Conservation (phyloP, 495 filamentous ascomycete species). For the Geoglossum glabrum region DNA sequence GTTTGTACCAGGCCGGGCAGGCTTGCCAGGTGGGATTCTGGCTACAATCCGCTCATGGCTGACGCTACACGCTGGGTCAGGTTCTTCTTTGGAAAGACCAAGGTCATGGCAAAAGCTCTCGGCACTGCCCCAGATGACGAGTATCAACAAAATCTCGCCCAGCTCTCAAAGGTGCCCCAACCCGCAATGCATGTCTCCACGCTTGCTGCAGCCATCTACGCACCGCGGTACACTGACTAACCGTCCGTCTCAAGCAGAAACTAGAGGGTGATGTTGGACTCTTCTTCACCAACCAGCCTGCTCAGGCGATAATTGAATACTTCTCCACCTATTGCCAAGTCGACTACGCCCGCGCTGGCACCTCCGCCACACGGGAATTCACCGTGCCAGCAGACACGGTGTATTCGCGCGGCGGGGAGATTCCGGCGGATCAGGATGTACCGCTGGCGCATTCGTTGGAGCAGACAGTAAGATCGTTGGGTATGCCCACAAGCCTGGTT, state of each 20-base stretch:
- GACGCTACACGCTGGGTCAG: constrained; percentile 20
- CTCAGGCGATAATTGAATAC: constrained; percentile 40
- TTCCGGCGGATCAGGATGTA: constrained; percentile 61
- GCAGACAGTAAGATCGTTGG: constrained; percentile 66
- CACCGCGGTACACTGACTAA: neutral
- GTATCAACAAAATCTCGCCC: constrained; percentile 50
- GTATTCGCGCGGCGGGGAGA: constrained; percentile 54
- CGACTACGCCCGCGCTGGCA: constrained; percentile 83
- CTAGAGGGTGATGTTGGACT: constrained; percentile 71
- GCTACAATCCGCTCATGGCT: neutral
- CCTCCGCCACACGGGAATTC: constrained; percentile 49
- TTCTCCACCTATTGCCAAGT: constrained; percentile 44
- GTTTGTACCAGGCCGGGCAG: constrained; percentile 24
- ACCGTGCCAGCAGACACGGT: constrained; percentile 59
- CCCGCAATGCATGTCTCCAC: neutral
- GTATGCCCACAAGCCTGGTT: constrained; percentile 67
- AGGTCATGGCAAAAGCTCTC: constrained; percentile 89
- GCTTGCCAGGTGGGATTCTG: neutral
- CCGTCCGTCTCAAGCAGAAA: constrained; percentile 16
- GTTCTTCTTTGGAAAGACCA: constrained; percentile 96
- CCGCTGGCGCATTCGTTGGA: constrained; percentile 73
- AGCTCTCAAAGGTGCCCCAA: constrained; percentile 22
- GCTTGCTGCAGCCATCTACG: neutral
- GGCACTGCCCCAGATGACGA: constrained; percentile 54
- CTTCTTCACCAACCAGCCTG: constrained; percentile 62